phyloP scores from a whole-genome alignment of 75 land plant genomes.

The Adiantum capillusveneris region DNA sequence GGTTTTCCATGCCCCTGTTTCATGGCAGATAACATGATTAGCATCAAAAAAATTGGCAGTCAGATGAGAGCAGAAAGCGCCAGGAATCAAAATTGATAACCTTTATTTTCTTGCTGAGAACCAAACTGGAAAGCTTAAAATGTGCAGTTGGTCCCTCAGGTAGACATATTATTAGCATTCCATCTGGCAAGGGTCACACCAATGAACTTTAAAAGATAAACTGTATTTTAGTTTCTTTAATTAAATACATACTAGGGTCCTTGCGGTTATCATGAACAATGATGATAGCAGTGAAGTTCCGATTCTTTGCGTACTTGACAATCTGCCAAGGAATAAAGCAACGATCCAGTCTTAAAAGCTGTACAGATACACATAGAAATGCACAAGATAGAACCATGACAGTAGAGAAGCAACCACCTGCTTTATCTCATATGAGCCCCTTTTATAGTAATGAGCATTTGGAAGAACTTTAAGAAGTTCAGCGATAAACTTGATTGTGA shows the following conservation, averaged over 20 bases:
- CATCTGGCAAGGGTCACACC: slow-evolving; percentile 42
- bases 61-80: no score
- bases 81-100: slow-evolving; percentile 11
- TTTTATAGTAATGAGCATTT: slow-evolving; percentile 77
- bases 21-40: not conserved
- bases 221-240: no score
- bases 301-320: slow-evolving; percentile 73
- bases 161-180: slow-evolving; percentile 58
- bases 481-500: slow-evolving; percentile 56
- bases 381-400: not conserved
- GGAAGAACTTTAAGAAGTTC: slow-evolving; percentile 74
- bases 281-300: slow-evolving; percentile 74
- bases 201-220: no score
- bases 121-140: slow-evolving; percentile 82
- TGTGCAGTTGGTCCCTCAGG: slow-evolving; percentile 96
- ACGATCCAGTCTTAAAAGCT: no score
- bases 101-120: slow-evolving; percentile 84
- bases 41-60: slow-evolving; percentile 5
- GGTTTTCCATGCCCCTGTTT: slow-evolving; percentile 84
- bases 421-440: slow-evolving; percentile 81
- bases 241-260: slow-evolving; percentile 54
- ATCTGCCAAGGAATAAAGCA: slow-evolving; percentile 54
- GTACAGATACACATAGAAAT: no score
- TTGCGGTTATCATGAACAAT: slow-evolving; percentile 79
- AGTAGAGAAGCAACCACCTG: slow-evolving; percentile 36